Conservation (phyloP, 495 filamentous ascomycete genomes). For the Hypomontagnella monticulosa region DNA sequence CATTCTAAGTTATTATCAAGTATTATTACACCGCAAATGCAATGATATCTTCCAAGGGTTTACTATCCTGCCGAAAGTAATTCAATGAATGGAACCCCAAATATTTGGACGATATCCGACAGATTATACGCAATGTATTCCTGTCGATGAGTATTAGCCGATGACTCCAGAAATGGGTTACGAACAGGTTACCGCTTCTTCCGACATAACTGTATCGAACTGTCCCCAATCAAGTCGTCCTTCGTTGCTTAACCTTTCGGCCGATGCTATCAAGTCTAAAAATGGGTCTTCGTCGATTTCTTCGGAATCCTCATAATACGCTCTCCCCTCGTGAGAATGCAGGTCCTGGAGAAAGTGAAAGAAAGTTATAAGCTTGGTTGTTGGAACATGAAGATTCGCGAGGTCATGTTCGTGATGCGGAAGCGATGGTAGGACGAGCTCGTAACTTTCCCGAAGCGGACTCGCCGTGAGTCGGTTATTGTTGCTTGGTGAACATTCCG, state of each 20-base stretch:
- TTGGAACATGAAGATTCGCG: slow-evolving; percentile 5
- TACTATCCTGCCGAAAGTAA: too few relatives aligned
- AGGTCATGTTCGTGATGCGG: slow-evolving; percentile 15
- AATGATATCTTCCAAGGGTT: not conserved
- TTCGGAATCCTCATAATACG: not conserved
- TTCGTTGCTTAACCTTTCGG: not conserved
- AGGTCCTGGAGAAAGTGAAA: not conserved
- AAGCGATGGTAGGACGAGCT: slow-evolving; percentile 12
- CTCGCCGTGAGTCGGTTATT: not conserved
- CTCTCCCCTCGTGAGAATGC: not conserved
- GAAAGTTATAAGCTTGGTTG: slow-evolving; percentile 7
- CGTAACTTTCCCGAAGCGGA: slow-evolving; percentile 23
- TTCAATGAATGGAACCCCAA: not conserved
- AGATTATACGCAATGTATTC: slow-evolving; percentile 6
- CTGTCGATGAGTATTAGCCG: slow-evolving; percentile 6
- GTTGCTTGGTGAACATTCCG: slow-evolving; percentile 12
- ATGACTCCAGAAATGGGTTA: not conserved
- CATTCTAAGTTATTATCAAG: too few relatives aligned
- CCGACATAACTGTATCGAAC: not conserved
- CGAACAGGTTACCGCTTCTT: slow-evolving; percentile 2
- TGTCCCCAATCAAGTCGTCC: slow-evolving; percentile 2
- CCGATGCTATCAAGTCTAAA: not conserved
- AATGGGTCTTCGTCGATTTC: not conserved
- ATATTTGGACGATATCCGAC: not conserved
- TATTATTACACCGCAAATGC: not conserved